phyloP scores from a whole-genome alignment of 805 yeast species.

The Saccharomycopsis sp. region DNA sequence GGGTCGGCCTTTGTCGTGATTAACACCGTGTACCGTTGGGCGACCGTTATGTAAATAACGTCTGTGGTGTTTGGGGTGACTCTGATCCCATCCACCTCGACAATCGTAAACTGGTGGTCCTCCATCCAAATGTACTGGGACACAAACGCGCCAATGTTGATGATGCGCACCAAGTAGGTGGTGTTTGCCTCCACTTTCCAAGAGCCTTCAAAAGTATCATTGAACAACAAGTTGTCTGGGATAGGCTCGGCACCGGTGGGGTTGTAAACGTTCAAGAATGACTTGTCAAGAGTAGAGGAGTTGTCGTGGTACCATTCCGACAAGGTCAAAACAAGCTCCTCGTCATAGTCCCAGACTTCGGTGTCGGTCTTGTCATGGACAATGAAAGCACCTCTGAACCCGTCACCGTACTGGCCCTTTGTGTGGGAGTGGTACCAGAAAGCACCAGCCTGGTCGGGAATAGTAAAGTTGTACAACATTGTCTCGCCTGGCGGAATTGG shows the following conservation, averaged over 20 bases:
- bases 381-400: conserved; percentile 73
- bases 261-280: conserved; percentile 63
- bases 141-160: conserved; percentile 85
- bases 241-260: conserved; percentile 99
- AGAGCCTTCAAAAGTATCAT: conserved; percentile 71
- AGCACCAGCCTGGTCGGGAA: conserved; percentile 72
- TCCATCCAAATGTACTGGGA: conserved; percentile 86
- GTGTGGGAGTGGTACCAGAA: conserved; percentile 98
- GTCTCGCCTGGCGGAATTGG: conserved; percentile 77
- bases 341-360: conserved; percentile 59
- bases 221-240: conserved; percentile 71
- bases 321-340: conserved; percentile 59
- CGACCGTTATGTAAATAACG: conserved; percentile 72
- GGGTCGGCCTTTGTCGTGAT: conserved; percentile 58
- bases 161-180: conserved; percentile 72
- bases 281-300: conserved; percentile 39
- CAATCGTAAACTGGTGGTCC: conserved; percentile 76
- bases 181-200: conserved; percentile 76
- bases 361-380: conserved; percentile 54
- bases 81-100: conserved; percentile 87
- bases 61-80: conserved; percentile 67
- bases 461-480: conserved; percentile 79
- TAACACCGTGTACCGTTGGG: conserved; percentile 84
- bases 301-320: conserved; percentile 82
- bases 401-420: conserved; percentile 86